Percentiles rank a stretch among this genome's conserved stretches.
Evolutionary conservation across 441 rosid species (phyloP).

Genomic region (Biscutella auriculata): DNA sequence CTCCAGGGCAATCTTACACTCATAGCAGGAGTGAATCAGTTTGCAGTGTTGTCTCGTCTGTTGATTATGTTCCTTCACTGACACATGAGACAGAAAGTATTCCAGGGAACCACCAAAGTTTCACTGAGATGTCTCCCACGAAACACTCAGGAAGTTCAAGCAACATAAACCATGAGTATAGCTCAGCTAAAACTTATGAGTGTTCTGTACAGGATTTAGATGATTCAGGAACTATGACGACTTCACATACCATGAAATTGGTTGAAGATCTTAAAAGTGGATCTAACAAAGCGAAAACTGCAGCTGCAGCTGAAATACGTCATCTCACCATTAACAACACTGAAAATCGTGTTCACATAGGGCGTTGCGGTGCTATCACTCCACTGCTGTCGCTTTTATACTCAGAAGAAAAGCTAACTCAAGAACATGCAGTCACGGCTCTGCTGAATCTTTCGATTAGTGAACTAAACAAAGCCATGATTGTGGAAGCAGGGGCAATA

Average conservation of each 20-base stretch:
- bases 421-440: slow-evolving; percentile 87
- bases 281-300: slow-evolving; percentile 39
- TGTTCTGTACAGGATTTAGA: slow-evolving; percentile 17
- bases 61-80: slow-evolving; percentile 42
- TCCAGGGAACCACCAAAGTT: slow-evolving; percentile 27
- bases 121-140: slow-evolving; percentile 21
- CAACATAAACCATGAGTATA: slow-evolving; percentile 21
- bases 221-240: slow-evolving; percentile 26
- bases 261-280: slow-evolving; percentile 59
- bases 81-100: slow-evolving; percentile 22
- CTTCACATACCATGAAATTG: slow-evolving; percentile 41
- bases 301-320: slow-evolving; percentile 75
- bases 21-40: slow-evolving; percentile 78
- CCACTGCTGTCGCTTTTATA: slow-evolving; percentile 62
- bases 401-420: slow-evolving; percentile 51
- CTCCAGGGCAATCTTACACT: slow-evolving; percentile 42
- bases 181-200: slow-evolving; percentile 17
- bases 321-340: slow-evolving; percentile 52
- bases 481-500: slow-evolving; percentile 60
- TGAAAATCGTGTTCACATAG: slow-evolving; percentile 63
- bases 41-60: slow-evolving; percentile 57
- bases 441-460: slow-evolving; percentile 74
- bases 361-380: slow-evolving; percentile 49
- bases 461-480: slow-evolving; percentile 60
- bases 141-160: slow-evolving; percentile 24